Percentiles rank a stretch among this genome's conserved stretches.
Evolutionary conservation across 2,329 filamentous ascomycete species (phyloP).

Genomic region (Ilyonectria mors-panacis): DNA sequence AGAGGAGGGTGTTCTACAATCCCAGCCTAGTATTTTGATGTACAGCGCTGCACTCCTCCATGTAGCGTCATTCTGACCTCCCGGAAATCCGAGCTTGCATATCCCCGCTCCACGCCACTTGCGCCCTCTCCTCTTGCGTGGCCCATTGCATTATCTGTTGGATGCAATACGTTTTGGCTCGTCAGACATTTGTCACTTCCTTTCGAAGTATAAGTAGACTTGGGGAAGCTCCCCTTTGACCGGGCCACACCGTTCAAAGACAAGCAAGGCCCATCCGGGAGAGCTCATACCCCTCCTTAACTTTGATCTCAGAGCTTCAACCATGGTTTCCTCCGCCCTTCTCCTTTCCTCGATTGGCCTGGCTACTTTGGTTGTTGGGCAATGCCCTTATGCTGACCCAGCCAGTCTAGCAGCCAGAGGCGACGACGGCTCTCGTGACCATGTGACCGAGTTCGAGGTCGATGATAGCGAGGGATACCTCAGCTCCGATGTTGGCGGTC

Average conservation of each 20-base stretch:
- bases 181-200: not conserved
- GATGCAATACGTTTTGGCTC: conserved; percentile 5
- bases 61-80: conserved; percentile 10
- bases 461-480: conserved; percentile 70
- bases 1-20: not conserved
- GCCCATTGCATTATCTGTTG: conserved; percentile 5
- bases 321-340: conserved; percentile 47
- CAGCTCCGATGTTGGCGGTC: conserved; percentile 78
- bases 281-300: not conserved
- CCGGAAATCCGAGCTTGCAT: conserved; percentile 24
- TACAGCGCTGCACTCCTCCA: conserved; percentile 16
- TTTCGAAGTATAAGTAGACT: conserved; percentile 35
- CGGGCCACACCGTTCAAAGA: not conserved
- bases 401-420: conserved; percentile 44
- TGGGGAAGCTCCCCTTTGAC: not conserved
- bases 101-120: conserved; percentile 1
- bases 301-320: not conserved
- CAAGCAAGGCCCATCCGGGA: not conserved
- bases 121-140: conserved; percentile 7
- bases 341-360: conserved; percentile 46
- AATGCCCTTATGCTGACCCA: conserved; percentile 55
- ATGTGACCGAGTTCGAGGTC: conserved; percentile 57
- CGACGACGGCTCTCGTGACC: conserved; percentile 49
- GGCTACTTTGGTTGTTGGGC: conserved; percentile 46
- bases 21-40: conserved; percentile 20